These are phyloP conservation scores for Magnaporthiopsis rhizophila DNA, from an alignment of 2,329 filamentous ascomycete species.

Conservation along the genomic window DNA sequence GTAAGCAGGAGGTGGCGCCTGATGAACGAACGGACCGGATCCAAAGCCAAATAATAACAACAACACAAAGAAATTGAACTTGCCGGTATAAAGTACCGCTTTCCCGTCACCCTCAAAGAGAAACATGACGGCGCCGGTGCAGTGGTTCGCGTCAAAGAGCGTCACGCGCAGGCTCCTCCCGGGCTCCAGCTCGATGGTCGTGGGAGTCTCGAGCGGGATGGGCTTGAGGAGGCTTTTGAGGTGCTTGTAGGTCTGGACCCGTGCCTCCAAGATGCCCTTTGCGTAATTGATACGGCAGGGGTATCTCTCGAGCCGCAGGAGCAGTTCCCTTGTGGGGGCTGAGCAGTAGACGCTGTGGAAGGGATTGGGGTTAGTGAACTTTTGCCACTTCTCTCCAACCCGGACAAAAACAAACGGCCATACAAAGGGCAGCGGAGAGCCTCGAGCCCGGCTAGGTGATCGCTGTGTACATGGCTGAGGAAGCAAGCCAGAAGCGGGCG, in stretches of 20 bases:
- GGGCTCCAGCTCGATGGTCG: constrained; percentile 63
- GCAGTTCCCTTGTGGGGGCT: constrained; percentile 68
- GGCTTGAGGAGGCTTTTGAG: constrained; percentile 69
- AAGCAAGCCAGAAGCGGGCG: constrained; percentile 73
- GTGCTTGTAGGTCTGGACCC: constrained; percentile 68
- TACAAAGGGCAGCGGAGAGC: constrained; percentile 67
- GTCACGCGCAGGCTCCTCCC: constrained; percentile 68
- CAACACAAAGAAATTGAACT: background rate
- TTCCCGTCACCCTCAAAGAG: constrained; percentile 67
- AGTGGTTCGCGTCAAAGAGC: constrained; percentile 87
- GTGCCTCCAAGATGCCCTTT: constrained; percentile 66
- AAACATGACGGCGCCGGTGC: constrained; percentile 86
- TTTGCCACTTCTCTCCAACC: background rate
- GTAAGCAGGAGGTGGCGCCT: background rate
- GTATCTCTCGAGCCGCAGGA: constrained; percentile 72
- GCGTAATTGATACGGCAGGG: constrained; percentile 75
- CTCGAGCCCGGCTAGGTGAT: constrained; percentile 78
- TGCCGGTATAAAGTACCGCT: constrained; percentile 71
- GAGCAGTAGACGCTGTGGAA: constrained; percentile 75
- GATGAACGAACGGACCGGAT: background rate
- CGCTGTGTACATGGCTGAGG: constrained; percentile 85
- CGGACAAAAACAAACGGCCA: constrained; percentile 12
- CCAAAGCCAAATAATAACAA: background rate
- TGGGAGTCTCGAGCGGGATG: constrained; percentile 75
- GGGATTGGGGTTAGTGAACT: background rate